Evolutionary conservation across 2,329 filamentous ascomycete species (phyloP).

Genomic region (Pestalotiopsis sp.): DNA sequence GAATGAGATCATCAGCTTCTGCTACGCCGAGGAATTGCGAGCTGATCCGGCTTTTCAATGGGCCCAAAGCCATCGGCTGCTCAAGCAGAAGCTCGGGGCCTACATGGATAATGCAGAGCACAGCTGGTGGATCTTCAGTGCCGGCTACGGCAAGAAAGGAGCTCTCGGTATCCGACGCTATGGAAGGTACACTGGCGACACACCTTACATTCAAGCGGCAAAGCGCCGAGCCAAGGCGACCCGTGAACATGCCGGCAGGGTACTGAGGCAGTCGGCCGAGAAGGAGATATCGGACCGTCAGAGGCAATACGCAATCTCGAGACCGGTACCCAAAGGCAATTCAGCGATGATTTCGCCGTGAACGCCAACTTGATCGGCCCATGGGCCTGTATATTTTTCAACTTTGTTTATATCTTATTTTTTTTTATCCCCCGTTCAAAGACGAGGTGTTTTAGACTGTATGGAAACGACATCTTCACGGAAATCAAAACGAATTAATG

Average conservation of each 20-base stretch:
- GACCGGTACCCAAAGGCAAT: constrained; percentile 15
- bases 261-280: neutral
- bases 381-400: neutral
- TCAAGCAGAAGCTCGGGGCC: constrained; percentile 69
- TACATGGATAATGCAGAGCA: constrained; percentile 46
- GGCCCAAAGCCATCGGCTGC: constrained; percentile 66
- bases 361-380: neutral
- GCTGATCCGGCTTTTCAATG: constrained; percentile 74
- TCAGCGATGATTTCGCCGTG: constrained; percentile 15
- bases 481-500: neutral
- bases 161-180: constrained; percentile 31
- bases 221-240: constrained; percentile 22
- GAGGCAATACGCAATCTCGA: constrained; percentile 11
- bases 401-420: neutral
- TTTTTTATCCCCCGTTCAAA: neutral
- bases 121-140: constrained; percentile 55
- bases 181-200: constrained; percentile 30
- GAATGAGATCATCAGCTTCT: constrained; percentile 77
- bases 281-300: neutral
- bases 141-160: constrained; percentile 35
- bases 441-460: neutral
- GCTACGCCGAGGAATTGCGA: constrained; percentile 72
- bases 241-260: constrained; percentile 13
- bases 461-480: neutral
- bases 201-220: constrained; percentile 18